A percentile compares a stretch with the other conserved stretches of the same genome.
Conservation (phyloP, 495 filamentous ascomycete species). For the Aspergillus haitiensis region DNA sequence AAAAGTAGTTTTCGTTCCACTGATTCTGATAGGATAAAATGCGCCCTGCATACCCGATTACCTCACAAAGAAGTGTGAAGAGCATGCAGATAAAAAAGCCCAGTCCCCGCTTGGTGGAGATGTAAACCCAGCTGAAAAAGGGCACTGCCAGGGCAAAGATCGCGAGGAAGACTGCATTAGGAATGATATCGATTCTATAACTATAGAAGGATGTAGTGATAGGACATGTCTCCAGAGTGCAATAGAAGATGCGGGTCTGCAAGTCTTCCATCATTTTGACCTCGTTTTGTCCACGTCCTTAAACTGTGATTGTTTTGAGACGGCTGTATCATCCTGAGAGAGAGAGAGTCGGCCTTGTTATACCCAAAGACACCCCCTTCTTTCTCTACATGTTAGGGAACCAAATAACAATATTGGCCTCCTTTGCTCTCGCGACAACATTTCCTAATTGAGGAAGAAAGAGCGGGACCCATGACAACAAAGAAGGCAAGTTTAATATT, state of each 20-base stretch:
- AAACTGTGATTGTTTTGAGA: too few relatives aligned
- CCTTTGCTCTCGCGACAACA: too few relatives aligned
- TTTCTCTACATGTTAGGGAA: too few relatives aligned
- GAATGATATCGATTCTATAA: neutral
- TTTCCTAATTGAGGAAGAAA: too few relatives aligned
- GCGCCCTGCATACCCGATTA: neutral
- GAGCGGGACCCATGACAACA: too few relatives aligned
- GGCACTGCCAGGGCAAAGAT: neutral
- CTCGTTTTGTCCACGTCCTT: neutral
- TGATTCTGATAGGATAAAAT: constrained; percentile 22
- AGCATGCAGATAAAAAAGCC: neutral
- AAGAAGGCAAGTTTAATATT: too few relatives aligned
- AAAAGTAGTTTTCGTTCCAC: constrained; percentile 47
- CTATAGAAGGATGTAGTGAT: neutral
- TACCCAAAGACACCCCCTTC: too few relatives aligned
- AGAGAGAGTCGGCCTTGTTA: too few relatives aligned
- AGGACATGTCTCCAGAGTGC: neutral
- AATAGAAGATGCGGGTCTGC: neutral
- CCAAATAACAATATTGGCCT: too few relatives aligned
- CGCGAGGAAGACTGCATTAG: neutral
- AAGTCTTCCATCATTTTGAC: neutral
- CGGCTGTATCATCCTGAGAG: too few relatives aligned
- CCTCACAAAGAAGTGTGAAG: neutral
- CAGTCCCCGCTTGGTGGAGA: neutral
- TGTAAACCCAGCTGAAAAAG: neutral